Conservation (phyloP, 1,284 basidiomycete genomes). For the Phaffia rhodozyma region DNA sequence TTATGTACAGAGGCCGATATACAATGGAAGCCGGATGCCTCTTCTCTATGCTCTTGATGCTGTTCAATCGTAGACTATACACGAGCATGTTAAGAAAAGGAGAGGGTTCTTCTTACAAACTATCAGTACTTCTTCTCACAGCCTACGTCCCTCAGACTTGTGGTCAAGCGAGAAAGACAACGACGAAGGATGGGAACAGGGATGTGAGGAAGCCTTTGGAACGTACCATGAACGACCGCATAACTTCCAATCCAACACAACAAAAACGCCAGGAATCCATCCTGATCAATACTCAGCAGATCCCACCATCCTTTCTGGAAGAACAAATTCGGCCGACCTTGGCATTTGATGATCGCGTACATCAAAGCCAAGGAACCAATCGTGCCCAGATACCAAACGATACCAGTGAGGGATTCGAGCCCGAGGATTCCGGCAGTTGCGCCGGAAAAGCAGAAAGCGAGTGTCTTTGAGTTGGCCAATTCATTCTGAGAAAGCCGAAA, state of each 20-base stretch:
- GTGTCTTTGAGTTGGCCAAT: slow-evolving; percentile 21
- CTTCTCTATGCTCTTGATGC: no score
- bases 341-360: slow-evolving; percentile 56
- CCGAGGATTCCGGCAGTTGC: slow-evolving; percentile 75
- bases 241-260: slow-evolving; percentile 81
- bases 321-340: slow-evolving; percentile 44
- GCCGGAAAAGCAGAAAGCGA: slow-evolving; percentile 69
- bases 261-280: slow-evolving; percentile 73
- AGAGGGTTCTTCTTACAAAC: no score
- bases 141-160: no score
- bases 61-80: no score
- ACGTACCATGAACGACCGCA: slow-evolving; percentile 28
- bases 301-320: slow-evolving; percentile 44
- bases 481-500: background rate
- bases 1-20: no score
- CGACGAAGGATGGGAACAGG: slow-evolving; percentile 20
- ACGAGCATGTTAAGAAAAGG: no score
- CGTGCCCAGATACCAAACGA: slow-evolving; percentile 58
- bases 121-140: no score
- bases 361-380: slow-evolving; percentile 53
- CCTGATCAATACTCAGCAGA: slow-evolving; percentile 58
- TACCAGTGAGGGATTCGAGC: slow-evolving; percentile 67
- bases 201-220: slow-evolving; percentile 19
- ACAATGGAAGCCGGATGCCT: no score
- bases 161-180: background rate